A percentile compares a stretch with the other conserved stretches of the same genome.
These are phyloP conservation scores for Trichoderma afroharzianum DNA, from an alignment of 2,329 filamentous ascomycete species.

Conservation along the genomic window DNA sequence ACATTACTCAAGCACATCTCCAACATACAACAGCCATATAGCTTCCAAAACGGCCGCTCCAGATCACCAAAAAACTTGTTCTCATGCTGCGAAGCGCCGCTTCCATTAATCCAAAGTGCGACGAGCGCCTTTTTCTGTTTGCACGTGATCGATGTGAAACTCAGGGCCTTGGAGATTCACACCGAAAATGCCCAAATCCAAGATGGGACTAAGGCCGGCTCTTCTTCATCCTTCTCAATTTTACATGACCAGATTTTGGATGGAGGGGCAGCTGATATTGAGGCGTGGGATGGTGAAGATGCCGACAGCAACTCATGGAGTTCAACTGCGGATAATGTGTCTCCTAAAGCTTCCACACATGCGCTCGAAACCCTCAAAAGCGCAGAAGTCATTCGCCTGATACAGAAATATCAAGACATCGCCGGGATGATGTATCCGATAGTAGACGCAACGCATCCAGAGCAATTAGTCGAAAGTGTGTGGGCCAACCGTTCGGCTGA, in stretches of 20 bases:
- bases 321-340: neutral
- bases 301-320: neutral
- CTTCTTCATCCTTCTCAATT: neutral
- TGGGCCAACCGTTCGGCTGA: neutral
- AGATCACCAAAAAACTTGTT: neutral
- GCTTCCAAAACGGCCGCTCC: neutral
- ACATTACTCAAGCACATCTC: neutral
- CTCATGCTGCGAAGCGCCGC: neutral
- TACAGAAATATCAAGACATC: neutral
- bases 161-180: neutral
- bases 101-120: neutral
- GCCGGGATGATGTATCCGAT: neutral
- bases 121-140: neutral
- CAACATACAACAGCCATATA: neutral
- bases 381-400: neutral
- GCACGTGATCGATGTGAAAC: neutral
- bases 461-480: neutral
- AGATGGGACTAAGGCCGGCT: neutral
- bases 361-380: neutral
- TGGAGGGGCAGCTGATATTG: neutral
- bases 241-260: neutral
- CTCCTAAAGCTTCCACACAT: neutral
- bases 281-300: neutral
- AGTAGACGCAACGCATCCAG: neutral
- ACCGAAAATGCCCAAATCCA: neutral